Conservation (phyloP, 1,284 basidiomycete species). For the Melampsora abietis-canadensis region DNA sequence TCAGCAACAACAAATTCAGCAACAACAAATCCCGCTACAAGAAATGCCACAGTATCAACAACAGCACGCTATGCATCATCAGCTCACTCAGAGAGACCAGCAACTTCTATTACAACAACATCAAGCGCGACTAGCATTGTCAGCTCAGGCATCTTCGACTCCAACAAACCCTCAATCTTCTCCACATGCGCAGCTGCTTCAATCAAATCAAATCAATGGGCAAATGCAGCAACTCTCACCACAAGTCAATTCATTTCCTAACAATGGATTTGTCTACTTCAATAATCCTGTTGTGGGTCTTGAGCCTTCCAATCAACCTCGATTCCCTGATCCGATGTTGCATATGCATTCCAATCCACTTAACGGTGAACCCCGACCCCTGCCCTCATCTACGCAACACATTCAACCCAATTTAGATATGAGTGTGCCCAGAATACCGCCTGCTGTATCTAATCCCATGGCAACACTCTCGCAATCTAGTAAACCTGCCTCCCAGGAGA, state of each 20-base stretch:
- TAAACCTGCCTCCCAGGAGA: background rate
- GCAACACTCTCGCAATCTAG: background rate
- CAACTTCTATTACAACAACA: background rate
- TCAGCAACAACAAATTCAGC: conserved; percentile 20
- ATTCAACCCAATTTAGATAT: background rate
- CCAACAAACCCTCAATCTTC: background rate
- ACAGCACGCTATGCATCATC: background rate
- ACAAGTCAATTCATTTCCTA: background rate
- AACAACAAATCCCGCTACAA: conserved; percentile 2
- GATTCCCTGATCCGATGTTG: background rate
- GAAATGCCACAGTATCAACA: background rate
- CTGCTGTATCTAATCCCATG: background rate
- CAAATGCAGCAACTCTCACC: background rate
- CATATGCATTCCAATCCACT: background rate
- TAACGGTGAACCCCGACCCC: background rate
- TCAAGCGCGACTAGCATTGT: background rate
- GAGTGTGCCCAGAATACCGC: background rate
- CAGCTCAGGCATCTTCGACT: background rate
- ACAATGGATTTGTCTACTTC: background rate
- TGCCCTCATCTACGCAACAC: background rate
- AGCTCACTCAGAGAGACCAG: background rate
- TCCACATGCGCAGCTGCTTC: background rate
- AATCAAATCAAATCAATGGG: background rate
- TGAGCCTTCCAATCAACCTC: background rate
- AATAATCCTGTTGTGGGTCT: background rate